Percentiles rank a stretch among this genome's conserved stretches.
phyloP scores from a whole-genome alignment of 495 filamentous ascomycete genomes.

The Penicillium coprophilum region DNA sequence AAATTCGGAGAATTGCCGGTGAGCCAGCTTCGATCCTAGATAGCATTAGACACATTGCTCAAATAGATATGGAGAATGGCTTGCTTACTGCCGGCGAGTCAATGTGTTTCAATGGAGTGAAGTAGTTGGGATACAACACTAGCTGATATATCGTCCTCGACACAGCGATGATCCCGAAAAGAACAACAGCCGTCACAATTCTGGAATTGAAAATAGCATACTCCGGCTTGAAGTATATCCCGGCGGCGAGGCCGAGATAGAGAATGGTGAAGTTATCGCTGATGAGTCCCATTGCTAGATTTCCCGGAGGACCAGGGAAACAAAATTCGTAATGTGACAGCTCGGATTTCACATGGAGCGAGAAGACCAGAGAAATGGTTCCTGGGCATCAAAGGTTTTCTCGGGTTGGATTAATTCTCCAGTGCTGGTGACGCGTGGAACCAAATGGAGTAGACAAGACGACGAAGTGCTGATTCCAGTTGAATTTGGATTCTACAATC shows the following conservation, averaged over 20 bases:
- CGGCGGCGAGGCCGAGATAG: conserved; percentile 28
- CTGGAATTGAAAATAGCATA: conserved; percentile 36
- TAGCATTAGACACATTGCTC: not conserved
- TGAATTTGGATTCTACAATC: not conserved
- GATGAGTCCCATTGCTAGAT: conserved; percentile 19
- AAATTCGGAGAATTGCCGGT: conserved; percentile 32
- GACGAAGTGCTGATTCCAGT: not conserved
- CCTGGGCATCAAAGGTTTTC: not conserved
- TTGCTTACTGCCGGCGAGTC: conserved; percentile 56
- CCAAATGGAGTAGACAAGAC: not conserved
- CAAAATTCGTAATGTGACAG: not conserved
- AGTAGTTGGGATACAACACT: conserved; percentile 66
- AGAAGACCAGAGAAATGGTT: not conserved
- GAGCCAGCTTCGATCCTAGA: conserved; percentile 38
- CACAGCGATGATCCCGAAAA: conserved; percentile 25
- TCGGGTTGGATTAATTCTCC: not conserved
- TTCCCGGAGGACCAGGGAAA: not conserved
- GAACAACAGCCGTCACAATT: conserved; percentile 20
- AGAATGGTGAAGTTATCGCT: conserved; percentile 21
- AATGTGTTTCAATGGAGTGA: conserved; percentile 68
- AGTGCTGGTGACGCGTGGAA: not conserved
- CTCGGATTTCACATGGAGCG: not conserved
- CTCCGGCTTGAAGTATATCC: conserved; percentile 31
- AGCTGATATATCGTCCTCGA: conserved; percentile 48
- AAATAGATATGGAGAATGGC: not conserved